Percentiles rank a stretch among this genome's conserved stretches.
Conservation (phyloP, 768 basidiomycete species). For the Psilocybe tampanensis region DNA sequence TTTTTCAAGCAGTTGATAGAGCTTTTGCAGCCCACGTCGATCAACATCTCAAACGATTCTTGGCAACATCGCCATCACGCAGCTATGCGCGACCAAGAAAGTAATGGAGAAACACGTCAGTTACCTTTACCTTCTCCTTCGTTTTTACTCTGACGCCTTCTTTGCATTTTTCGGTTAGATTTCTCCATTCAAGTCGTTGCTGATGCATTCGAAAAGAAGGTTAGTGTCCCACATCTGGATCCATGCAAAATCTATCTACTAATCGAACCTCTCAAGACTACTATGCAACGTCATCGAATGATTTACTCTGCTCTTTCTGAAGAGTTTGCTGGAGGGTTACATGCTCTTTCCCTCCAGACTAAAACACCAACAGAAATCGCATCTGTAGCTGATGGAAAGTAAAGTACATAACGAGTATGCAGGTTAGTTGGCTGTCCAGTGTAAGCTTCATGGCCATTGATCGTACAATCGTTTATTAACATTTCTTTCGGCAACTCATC, state of each 20-base stretch:
- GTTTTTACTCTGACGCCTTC: too few species aligned
- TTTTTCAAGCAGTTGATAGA: conserved; percentile 53
- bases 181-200: conserved; percentile 79
- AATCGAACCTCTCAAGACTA: conserved; percentile 45
- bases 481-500: background rate
- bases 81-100: conserved; percentile 73
- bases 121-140: conserved; percentile 19
- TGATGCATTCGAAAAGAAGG: conserved; percentile 74
- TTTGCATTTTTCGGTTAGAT: conserved; percentile 39
- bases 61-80: conserved; percentile 85
- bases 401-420: background rate
- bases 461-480: background rate
- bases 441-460: background rate
- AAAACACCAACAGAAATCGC: conserved; percentile 60
- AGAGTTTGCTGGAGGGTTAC: conserved; percentile 71
- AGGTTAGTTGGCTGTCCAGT: conserved; percentile 3
- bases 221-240: conserved; percentile 28
- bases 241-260: conserved; percentile 8
- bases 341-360: conserved; percentile 77
- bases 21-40: conserved; percentile 60
- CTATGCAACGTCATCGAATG: conserved; percentile 82
- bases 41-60: conserved; percentile 80
- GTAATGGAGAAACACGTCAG: conserved; percentile 83
- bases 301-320: conserved; percentile 73
- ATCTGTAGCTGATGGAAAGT: conserved; percentile 8